Evolutionary conservation across 148 eudicot species (phyloP), one percentile per base, ranked within the genome.

Genomic region (Rhododendron mucronatum): DNA sequence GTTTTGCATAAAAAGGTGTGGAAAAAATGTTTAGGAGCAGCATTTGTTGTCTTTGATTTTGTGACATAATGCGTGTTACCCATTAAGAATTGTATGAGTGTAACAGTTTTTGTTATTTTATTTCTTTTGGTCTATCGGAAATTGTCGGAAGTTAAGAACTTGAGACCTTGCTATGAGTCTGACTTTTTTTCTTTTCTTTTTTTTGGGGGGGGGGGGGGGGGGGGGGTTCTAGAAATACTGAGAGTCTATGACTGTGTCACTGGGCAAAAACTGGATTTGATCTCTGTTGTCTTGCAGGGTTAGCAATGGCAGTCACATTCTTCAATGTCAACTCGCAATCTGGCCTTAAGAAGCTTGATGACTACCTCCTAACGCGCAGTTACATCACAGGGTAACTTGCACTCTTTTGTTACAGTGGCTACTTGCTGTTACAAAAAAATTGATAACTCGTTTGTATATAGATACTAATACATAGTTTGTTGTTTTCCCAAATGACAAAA

Each of bases 341-440:
- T 86, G 99, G 99, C 80, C 92, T 97, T 83, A 95, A 95, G 91
- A 92, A 93, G 92, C 98, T 97, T 15, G 98, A 95, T 78, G 98
- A 93, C 53, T 95, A 91, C 91, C 95, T 97, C 78, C 90, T 95
- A 21, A 50, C 92, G 26, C 91, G 95, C 86, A 97, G 99, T 92
- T 95, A 96, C 93, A 92, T 95, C 83, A 85, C 96, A 10, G 98
- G 99, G 99, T 94, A 14, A 78, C 91, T 88, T 65, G 33, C 26
- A 13, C 7, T 28, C 18, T 15, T 28, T 45, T n/a, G 15, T 75
- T 81, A 28, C 78, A 21, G 23, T 21, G 35, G 13, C 63, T 55
- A 9, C 33, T 0, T 50, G 8, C 59, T 4, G 35, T n/a, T 82
- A 0, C 37, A 14, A 45, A 78, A 37, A 75, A 7, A 16, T 75